Conservation (phyloP, 1,284 basidiomycete species). For the Malassezia psittaci region DNA sequence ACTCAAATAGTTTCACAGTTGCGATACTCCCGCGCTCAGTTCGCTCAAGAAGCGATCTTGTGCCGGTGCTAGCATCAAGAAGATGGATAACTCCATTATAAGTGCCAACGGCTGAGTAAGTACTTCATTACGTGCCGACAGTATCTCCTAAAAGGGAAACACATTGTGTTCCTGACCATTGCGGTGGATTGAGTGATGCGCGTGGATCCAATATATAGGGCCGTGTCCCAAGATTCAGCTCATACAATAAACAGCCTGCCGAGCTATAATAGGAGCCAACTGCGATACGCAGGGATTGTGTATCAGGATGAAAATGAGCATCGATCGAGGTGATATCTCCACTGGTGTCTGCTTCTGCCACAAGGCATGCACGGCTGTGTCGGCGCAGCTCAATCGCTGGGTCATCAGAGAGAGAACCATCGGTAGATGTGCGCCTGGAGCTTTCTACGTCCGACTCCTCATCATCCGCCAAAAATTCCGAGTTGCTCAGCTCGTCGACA, state of each 20-base stretch:
- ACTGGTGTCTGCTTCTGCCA: conserved; percentile 21
- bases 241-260: conserved; percentile 19
- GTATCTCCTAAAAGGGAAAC: conserved; percentile 13
- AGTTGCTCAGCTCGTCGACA: not conserved
- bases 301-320: conserved; percentile 11
- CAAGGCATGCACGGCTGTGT: conserved; percentile 8
- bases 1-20: conserved; percentile 11
- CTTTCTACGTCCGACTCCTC: not conserved
- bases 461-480: not conserved
- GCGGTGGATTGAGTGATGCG: conserved; percentile 15
- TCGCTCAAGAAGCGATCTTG: conserved; percentile 10
- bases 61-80: conserved; percentile 15
- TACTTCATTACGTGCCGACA: conserved; percentile 4
- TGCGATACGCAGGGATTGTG: conserved; percentile 9
- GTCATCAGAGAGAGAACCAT: conserved; percentile 1
- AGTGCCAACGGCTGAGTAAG: conserved; percentile 18
- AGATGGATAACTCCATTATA: conserved; percentile 17
- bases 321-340: conserved; percentile 20
- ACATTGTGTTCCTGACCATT: conserved; percentile 23
- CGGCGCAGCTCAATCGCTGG: conserved; percentile 9
- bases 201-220: conserved; percentile 16
- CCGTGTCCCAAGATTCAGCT: conserved; percentile 7
- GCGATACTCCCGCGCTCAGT: conserved; percentile 13
- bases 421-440: not conserved
- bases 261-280: conserved; percentile 20